Evolutionary conservation across 2,329 filamentous ascomycete genomes (phyloP), one percentile per base, ranked within the genome.

Genomic region (Phyllosticta citribraziliensis): DNA sequence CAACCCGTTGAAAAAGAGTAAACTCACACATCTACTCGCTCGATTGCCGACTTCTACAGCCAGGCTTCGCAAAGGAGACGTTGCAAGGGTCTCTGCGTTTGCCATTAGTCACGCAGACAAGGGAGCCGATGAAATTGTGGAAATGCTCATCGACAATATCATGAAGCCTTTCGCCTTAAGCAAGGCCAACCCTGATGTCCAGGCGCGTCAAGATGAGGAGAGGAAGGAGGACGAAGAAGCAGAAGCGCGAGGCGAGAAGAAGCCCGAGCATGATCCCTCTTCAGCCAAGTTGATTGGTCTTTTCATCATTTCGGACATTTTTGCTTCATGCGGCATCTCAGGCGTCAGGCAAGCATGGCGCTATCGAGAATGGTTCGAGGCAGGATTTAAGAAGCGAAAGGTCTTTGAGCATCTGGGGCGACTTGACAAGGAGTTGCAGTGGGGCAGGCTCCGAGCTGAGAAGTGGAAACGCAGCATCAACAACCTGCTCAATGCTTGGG

Each of bases 51-150:
- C 85, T 2, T 85, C 84, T 3, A 84, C 90, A 50, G 83, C 86
- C 2, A 88, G 83, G 66, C 79, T 97, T 25, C 83, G 89, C 27
- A 90, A 90, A 69, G 91, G 91, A 2, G 91, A 97, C 69, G 84
- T 97, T 54, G 92, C 91, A 1, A 83, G 91, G 5, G 81, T 97
- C 2, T 93, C 92, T 1, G 83, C 88, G 2, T 97, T 97, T 74
- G 92, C 92, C 12, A 91, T 97, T 61, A 87, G 87, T 2, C 91
- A 97, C 71, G 89, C 91, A 1, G 89, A 88, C 50, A 82, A 85
- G 20, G 94, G 92, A 17, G 88, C 90, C 12, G 89, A 95, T 65
- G 94, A 97, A 75, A 87, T 97, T 40, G 91, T 96, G n/a, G 84
- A 93, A 56, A 84, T 96, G 75, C 86, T 97, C 47, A 83, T 96